Evolutionary conservation across 2,329 filamentous ascomycete genomes (phyloP), one percentile per base, ranked within the genome.

Genomic region (Cladosporium sp.): DNA sequence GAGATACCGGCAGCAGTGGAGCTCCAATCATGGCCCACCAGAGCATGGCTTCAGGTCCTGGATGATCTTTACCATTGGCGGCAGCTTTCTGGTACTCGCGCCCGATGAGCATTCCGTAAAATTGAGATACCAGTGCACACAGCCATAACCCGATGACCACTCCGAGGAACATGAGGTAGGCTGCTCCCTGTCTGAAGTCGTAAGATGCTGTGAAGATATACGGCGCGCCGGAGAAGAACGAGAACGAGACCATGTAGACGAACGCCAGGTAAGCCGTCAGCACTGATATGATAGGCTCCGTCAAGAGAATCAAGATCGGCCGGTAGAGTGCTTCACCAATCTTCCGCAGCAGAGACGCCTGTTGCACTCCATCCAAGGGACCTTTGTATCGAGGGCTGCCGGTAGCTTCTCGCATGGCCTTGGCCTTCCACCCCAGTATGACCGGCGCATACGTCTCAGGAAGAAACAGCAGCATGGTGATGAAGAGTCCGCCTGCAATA

Each of bases 221-320:
- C 30, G 38, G 26, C 38, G 24, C 38, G 32, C 59, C 59, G 41
- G 38, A 32, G 28, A 62, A 51, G 59, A 52, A 62, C 28, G 59
- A 47, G 59, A 62, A 62, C 38, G 44, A 62, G 64, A 84, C 86
- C 57, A 87, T 81, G 57, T 79, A 81, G 0, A 80, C 78, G 72
- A 83, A 85, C 84, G 2, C 82, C 79, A 4, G 86, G 78, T 61
- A 86, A 83, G 0, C 83, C 83, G 71, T 79, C 66, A 86, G 77
- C 8, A 83, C 74, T 11, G 82, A 71, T 38, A 84, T 77, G 65
- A 84, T 80, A 0, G 80, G 81, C 65, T 81, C 80, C 12, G 68
- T 67, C 3, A 72, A n/a, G 24, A 67, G 66, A 18, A 68, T 67
- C 47, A 64, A 59, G 30, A 73, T 64, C n/a, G 71, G 64, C 21